Base-by-base conservation (phyloP, 1,284 basidiomycete species). In the Austropuccinia psidii region DNA sequence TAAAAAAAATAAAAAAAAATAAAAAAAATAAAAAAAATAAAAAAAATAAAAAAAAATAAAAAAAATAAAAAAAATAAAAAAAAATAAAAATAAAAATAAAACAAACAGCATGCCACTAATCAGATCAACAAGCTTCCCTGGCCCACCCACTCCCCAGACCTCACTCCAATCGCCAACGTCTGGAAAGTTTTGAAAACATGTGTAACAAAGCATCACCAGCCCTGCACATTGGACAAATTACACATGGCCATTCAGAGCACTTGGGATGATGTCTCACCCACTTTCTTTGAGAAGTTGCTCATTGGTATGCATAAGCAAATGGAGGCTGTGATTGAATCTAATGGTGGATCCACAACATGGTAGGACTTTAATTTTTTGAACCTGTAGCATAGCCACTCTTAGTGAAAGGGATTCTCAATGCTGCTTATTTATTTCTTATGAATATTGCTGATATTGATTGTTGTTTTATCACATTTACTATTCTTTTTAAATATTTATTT, bases 161-260 rank as follows among this genome's bases (percentile, higher is more conserved):
- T 69, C 39, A 57, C 57, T 29, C 67, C 67, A n/a, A 69, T 60
- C 24, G 41, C 57, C 17, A 69, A 69, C 35, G 35, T 58, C 8
- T 69, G 67, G 37, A 57, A 69, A 27, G 39, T 58, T 29, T 41
- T 69, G 39, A 69, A 69, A 45, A 43, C 52, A 15, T 33, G 31
- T 17, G 43, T 69, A 31, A 29, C 21, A 9, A 35, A 69, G 37
- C 21, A 33, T n/a, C 39, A 69, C 29, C 35, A 45, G 11, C 54
- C 67, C 13, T 29, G 33, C 33, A 35, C 24, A 4, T 1, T 47
- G 7, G 15, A 31, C 17, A 31, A 58, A 31, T 58, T 69, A 55
- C 21, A 58, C 2, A 19, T 39, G 21, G 39, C 41, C 9, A 21
- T 69, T 41, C 33, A 57, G n/a, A 37, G n/a, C 31, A 31, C 35